These are phyloP conservation scores for Pichia manshurica DNA, from an alignment of 805 yeast genomes.

Conservation along the genomic window DNA sequence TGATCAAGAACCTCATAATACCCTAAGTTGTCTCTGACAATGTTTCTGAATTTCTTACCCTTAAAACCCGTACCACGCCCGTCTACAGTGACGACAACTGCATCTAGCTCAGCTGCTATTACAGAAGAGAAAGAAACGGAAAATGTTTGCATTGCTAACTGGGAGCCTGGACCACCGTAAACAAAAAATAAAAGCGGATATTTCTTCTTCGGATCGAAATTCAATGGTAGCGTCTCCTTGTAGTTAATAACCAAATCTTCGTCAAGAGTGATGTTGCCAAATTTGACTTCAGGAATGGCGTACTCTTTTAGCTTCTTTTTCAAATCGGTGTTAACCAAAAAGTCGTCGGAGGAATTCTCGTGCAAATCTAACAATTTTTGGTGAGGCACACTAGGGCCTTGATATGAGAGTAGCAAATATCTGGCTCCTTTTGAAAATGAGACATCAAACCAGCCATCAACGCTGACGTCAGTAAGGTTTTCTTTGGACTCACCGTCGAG, in stretches of 20 bases:
- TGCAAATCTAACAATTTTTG: conserved; percentile 64
- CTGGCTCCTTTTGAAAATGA: conserved; percentile 78
- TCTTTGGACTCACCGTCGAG: conserved; percentile 41
- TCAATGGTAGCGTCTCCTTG: conserved; percentile 71
- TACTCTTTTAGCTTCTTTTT: conserved; percentile 35
- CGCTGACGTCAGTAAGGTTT: conserved; percentile 44
- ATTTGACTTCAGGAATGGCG: conserved; percentile 51
- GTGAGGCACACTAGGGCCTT: conserved; percentile 76
- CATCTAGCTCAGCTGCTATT: conserved; percentile 68
- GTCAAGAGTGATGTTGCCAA: conserved; percentile 45
- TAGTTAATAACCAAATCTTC: conserved; percentile 44
- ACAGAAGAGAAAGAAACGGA: conserved; percentile 63
- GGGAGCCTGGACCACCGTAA: conserved; percentile 96
- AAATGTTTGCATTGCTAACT: conserved; percentile 62
- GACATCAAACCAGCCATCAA: conserved; percentile 61
- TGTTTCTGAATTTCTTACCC: conserved; percentile 69
- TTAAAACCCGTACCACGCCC: conserved; percentile 95
- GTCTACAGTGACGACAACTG: conserved; percentile 90
- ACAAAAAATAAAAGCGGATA: conserved; percentile 87
- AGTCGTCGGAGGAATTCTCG: conserved; percentile 33
- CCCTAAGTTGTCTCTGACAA: conserved; percentile 80
- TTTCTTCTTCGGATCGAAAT: conserved; percentile 52
- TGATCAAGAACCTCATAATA: conserved; percentile 81
- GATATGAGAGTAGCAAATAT: conserved; percentile 61
- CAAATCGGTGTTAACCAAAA: conserved; percentile 45